A percentile compares a stretch with the other conserved stretches of the same genome.
phyloP scores from a whole-genome alignment of 768 basidiomycete genomes.

The Tulasnella sp. region DNA sequence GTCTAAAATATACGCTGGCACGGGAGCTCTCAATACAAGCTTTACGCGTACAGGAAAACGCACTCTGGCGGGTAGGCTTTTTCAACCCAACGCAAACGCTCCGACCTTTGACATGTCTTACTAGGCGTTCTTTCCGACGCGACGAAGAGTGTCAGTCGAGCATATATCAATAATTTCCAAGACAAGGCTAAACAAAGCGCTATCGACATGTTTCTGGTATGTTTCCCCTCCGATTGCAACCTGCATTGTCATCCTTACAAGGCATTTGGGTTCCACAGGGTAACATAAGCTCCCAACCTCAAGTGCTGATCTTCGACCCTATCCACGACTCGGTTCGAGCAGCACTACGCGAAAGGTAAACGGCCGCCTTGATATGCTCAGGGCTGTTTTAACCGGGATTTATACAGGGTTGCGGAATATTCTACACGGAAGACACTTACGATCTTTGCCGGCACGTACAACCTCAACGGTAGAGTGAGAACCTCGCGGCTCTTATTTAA shows the following conservation, averaged over 20 bases:
- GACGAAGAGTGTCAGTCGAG: constrained; percentile 92
- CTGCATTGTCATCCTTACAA: too few species aligned
- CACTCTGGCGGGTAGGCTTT: constrained; percentile 72
- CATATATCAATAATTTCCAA: constrained; percentile 97
- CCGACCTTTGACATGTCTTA: background rate
- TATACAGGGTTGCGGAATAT: constrained; percentile 73
- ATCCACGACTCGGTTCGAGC: constrained; percentile 84
- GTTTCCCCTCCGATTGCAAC: background rate
- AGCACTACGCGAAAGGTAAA: constrained; percentile 68
- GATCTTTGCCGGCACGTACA: constrained; percentile 93
- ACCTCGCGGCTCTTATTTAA: background rate
- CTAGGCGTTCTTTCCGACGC: constrained; percentile 91
- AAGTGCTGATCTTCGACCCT: constrained; percentile 91
- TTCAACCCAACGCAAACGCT: background rate
- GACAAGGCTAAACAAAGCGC: constrained; percentile 92
- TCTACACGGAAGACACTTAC: constrained; percentile 71
- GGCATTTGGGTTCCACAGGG: constrained; percentile 59
- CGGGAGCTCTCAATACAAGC: constrained; percentile 84
- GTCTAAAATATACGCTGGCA: constrained; percentile 88
- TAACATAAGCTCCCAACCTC: constrained; percentile 83
- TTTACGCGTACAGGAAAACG: constrained; percentile 94
- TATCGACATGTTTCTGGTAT: constrained; percentile 92
- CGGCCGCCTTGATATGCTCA: background rate
- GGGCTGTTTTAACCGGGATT: background rate
- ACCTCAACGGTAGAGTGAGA: constrained; percentile 84